Percentiles rank a stretch among this genome's conserved stretches.
Conservation (phyloP, 108 stramenopile genomes). For the Fragilaria crotonensis region DNA sequence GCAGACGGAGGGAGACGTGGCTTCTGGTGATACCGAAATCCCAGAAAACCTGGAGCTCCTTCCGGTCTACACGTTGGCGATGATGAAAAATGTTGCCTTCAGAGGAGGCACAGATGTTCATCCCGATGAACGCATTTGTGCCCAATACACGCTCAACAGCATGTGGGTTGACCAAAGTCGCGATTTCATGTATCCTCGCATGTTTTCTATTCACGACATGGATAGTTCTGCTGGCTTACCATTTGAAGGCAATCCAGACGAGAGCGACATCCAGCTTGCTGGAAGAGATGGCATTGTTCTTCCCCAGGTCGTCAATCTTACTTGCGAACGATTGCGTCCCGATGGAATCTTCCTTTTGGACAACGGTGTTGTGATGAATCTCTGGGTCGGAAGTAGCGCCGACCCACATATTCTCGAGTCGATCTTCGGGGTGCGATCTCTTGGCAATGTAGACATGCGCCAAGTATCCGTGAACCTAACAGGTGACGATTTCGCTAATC, state of each 20-base stretch:
- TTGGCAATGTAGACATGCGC: constrained; percentile 79
- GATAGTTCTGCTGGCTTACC: constrained; percentile 49
- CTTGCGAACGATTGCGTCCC: constrained; percentile 65
- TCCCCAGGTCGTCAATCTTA: constrained; percentile 72
- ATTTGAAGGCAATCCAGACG: constrained; percentile 25
- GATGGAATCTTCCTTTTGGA: constrained; percentile 91
- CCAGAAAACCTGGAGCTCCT: constrained; percentile 78
- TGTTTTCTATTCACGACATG: constrained; percentile 95
- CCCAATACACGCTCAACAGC: constrained; percentile 58
- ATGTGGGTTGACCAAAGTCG: constrained; percentile 80
- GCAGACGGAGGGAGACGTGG: no score
- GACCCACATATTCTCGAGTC: constrained; percentile 64
- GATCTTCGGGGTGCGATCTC: constrained; percentile 79
- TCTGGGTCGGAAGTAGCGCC: constrained; percentile 93
- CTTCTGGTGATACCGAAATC: constrained; percentile 59
- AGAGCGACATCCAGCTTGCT: constrained; percentile 26
- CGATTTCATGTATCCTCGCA: constrained; percentile 88
- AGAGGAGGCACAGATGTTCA: constrained; percentile 94
- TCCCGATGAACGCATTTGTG: constrained; percentile 89
- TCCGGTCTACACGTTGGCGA: constrained; percentile 92
- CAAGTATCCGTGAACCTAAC: constrained; percentile 32
- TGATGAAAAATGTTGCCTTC: constrained; percentile 95
- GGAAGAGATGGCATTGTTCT: constrained; percentile 71
- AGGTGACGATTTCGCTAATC: constrained; percentile 69
- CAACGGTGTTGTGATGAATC: constrained; percentile 86